Evolutionary conservation across 495 filamentous ascomycete genomes (phyloP), one percentile per base, ranked within the genome.

Genomic region (Tuber umbilicatum): DNA sequence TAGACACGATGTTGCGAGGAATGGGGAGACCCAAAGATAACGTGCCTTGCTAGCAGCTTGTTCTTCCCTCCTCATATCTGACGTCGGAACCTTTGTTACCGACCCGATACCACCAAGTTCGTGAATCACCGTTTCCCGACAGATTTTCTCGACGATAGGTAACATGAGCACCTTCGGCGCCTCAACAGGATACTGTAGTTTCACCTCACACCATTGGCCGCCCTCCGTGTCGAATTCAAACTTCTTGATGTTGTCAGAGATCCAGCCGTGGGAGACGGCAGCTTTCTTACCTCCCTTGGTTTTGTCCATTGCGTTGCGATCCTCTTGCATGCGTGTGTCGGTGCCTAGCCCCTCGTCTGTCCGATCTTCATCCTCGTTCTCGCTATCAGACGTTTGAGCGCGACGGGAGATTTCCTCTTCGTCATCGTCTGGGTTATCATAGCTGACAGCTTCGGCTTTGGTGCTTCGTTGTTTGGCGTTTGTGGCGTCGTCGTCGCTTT

Each of bases 101-200:
- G 87, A 86, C 39, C 87, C 88, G 68, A 99, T 87, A 38, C 89
- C 89, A 5, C 88, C 86, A 74, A 98, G 92, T 78, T 92, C 90
- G 84, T 97, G 95, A 80, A 99, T 93, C 78, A 97, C 88, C 5
- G 94, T 88, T 76, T 87, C 87, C 76, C 87, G 89, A 75, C 90
- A 88, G 43, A 91, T 91, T 3, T 88, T 86, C 84, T 97, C 93
- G 76, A 97, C 92, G 75, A 98, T 86, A 76, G 90, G 92, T 76
- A 97, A 88, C 86, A 98, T 93, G 69, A 99, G 90, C 73, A 99
- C 85, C 86, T 99, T 99, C 76, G 96, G 90, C 38, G 91, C 92
- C 43, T 87, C 84, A 71, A 90, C 88, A 74, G 91, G 88, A 83
- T 95, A 98, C 83, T 97, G 91, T 76, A 98, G 86, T 55, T 89